These are phyloP conservation scores for Mariannaea sp. DNA, from an alignment of 2,329 filamentous ascomycete genomes.

Conservation along the genomic window DNA sequence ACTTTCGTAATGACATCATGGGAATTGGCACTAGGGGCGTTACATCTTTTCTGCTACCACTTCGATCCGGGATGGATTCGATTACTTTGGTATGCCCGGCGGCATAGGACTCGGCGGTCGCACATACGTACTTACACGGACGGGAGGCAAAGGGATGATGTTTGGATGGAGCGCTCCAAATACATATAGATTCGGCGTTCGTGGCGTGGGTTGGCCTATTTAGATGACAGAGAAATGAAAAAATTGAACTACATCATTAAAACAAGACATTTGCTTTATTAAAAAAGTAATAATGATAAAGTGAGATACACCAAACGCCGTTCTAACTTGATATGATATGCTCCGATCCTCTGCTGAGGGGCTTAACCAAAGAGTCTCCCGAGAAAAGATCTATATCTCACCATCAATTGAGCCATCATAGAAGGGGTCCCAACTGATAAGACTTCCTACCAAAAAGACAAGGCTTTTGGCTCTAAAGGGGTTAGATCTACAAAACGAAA, in stretches of 20 bases:
- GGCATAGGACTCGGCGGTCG: slow-evolving; percentile 25
- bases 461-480: slow-evolving; percentile 18
- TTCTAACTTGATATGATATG: slow-evolving; percentile 17
- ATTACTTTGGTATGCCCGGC: slow-evolving; percentile 25
- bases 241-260: too few relatives aligned
- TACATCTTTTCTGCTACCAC: slow-evolving; percentile 18
- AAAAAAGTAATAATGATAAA: slow-evolving; percentile 15
- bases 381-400: slow-evolving; percentile 19
- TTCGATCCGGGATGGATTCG: slow-evolving; percentile 28
- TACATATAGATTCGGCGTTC: slow-evolving; percentile 32
- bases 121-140: slow-evolving; percentile 19
- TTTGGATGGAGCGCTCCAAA: slow-evolving; percentile 34
- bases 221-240: slow-evolving; percentile 34
- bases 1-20: slow-evolving; percentile 22
- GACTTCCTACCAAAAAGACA: not conserved
- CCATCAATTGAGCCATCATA: too few relatives aligned
- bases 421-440: too few relatives aligned
- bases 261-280: slow-evolving; percentile 27
- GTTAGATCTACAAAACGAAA: not conserved
- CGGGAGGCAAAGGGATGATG: slow-evolving; percentile 24
- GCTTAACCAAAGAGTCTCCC: not conserved
- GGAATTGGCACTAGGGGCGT: slow-evolving; percentile 33
- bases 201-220: slow-evolving; percentile 29
- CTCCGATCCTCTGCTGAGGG: not conserved
- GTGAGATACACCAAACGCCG: slow-evolving; percentile 29